Evolutionary conservation across 2,329 filamentous ascomycete genomes (phyloP).

Genomic region (Trichoderma guizhouense): DNA sequence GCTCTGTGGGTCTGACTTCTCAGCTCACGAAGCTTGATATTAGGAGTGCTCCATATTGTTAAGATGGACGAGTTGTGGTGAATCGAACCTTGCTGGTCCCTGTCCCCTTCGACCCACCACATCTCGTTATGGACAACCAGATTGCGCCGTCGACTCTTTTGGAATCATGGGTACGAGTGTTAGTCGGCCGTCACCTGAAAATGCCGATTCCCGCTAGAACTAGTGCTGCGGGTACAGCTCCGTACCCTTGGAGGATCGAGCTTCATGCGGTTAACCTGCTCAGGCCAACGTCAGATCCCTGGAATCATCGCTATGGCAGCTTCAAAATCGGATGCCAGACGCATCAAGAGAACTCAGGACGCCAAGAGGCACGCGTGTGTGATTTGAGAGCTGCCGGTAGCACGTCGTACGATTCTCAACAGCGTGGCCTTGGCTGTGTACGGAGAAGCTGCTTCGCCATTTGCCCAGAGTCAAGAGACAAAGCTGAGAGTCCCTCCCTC

Average conservation of each 20-base stretch:
- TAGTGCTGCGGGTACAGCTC: constrained; percentile 2
- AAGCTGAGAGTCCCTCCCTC: background rate
- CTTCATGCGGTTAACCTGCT: background rate
- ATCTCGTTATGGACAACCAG: background rate
- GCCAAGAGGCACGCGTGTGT: background rate
- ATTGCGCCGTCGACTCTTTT: background rate
- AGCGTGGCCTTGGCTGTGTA: background rate
- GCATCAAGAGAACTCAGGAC: background rate
- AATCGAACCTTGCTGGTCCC: background rate
- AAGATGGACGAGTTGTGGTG: background rate
- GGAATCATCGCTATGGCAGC: background rate
- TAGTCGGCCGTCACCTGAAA: constrained; percentile 4
- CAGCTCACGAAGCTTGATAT: background rate
- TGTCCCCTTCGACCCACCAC: background rate
- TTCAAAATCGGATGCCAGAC: too few species aligned
- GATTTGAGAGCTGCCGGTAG: background rate
- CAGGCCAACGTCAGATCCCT: background rate
- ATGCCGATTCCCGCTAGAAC: constrained; percentile 8
- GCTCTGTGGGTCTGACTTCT: background rate
- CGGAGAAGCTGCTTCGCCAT: background rate
- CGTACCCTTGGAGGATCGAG: background rate
- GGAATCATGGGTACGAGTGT: background rate
- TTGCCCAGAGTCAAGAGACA: background rate
- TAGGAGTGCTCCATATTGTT: background rate
- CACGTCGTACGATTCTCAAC: background rate